A percentile compares a stretch with the other conserved stretches of the same genome.
Conservation (phyloP, 352 stramenopile species). For the Elongisporangium prolatum region DNA sequence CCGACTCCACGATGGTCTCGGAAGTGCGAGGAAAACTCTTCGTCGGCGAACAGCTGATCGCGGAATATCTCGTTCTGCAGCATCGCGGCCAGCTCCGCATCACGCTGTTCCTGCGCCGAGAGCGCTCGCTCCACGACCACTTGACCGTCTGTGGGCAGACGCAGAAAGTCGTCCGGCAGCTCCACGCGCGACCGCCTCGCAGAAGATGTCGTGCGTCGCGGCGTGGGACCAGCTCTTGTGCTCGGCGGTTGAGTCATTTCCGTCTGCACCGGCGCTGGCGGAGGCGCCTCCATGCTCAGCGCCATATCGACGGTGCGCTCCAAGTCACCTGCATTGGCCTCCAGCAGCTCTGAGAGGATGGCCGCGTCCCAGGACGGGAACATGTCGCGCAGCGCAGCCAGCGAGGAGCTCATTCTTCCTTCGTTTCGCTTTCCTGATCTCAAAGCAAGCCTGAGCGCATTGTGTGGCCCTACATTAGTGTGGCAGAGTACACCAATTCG, state of each 20-base stretch:
- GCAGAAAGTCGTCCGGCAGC: slow-evolving; percentile 71
- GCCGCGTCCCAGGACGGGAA: slow-evolving; percentile 72
- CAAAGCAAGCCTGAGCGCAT: no score
- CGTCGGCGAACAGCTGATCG: slow-evolving; percentile 57
- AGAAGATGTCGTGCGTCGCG: slow-evolving; percentile 12
- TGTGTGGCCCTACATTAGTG: background rate
- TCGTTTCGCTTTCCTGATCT: slow-evolving; percentile 3
- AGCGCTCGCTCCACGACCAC: slow-evolving; percentile 13
- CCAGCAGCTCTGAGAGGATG: slow-evolving; percentile 54
- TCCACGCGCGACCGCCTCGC: slow-evolving; percentile 19
- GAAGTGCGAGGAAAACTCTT: slow-evolving; percentile 78
- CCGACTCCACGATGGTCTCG: slow-evolving; percentile 11
- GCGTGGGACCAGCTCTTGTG: slow-evolving; percentile 4
- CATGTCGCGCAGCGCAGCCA: slow-evolving; percentile 62
- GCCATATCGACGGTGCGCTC: slow-evolving; percentile 74
- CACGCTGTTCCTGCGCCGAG: slow-evolving; percentile 65
- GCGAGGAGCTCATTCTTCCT: slow-evolving; percentile 12
- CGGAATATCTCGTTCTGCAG: slow-evolving; percentile 83
- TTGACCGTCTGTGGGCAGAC: slow-evolving; percentile 30
- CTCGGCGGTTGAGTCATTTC: slow-evolving; percentile 1
- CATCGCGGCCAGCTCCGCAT: slow-evolving; percentile 72
- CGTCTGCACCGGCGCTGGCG: background rate
- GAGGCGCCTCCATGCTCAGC: slow-evolving; percentile 59
- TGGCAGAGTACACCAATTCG: background rate
- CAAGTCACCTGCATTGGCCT: slow-evolving; percentile 59